Base-by-base conservation (phyloP, 176 grass and related monocot genomes). In the Hordeum marinum region DNA sequence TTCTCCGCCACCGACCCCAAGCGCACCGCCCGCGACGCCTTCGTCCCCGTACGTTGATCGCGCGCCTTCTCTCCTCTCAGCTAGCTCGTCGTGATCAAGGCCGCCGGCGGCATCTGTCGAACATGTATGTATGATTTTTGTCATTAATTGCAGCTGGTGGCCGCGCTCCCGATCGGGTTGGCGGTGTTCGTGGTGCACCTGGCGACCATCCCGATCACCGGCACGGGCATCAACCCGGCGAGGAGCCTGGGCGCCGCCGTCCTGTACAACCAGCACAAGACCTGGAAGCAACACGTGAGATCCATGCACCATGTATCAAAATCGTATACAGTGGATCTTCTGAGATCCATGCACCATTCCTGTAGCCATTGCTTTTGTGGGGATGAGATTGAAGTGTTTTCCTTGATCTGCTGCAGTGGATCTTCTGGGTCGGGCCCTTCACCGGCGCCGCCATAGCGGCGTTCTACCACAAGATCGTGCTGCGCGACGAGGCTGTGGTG, bases 1-100 rank as follows among this genome's bases (percentile, higher is more conserved):
- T 99, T 99, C 94, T 94, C 96, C 67, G 96, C 96, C 84, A 99
- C 96, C 70, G 96, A 99, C 66, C 94, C 96, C 68, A 99, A 99
- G 89, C 96, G 96, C 86, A 99, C 52, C 78, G 96, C 96, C 27
- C 96, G 94, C 61, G 96, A 99, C 84, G 81, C 89, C 36, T 91
- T 89, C 74, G 59, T 96, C 35, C 91, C 94, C 0, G 94, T 95
- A 63, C 55, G 82, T 24, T 18, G 5, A 57, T 57, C 58, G 4
- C 39, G 6, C 37, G n/a, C 8, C 25, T 75, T 12, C 39, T 7
- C 29, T 71, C 37, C 37, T 71, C 37, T 37, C 34, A 69, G 17
- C 65, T 14, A 31, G 26, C 27, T 18, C 15, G 6, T 1, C 66
- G 66, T 69, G 37, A 24, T 36, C 2, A 69, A 5, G 15, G 27